A percentile compares a stretch with the other conserved stretches of the same genome.
phyloP scores from a whole-genome alignment of 441 rosid genomes.

The Gossypium schwendimanii region DNA sequence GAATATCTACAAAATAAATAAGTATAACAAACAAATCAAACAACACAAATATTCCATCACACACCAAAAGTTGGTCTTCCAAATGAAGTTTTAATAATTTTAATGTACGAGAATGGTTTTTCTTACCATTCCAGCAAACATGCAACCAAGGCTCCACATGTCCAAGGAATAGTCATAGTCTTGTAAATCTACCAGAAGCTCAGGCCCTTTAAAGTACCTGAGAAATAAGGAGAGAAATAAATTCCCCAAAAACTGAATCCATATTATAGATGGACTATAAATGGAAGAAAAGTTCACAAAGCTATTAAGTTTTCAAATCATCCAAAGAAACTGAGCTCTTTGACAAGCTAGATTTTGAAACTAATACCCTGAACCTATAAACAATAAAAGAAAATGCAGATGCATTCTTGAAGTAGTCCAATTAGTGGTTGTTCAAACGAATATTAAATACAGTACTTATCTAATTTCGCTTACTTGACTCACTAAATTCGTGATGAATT shows the following conservation, averaged over 20 bases:
- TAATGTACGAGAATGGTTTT: neutral
- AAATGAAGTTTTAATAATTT: neutral
- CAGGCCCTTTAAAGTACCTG: constrained; percentile 59
- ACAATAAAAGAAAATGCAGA: neutral
- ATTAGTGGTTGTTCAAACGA: neutral
- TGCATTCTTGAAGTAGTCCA: neutral
- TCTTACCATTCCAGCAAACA: constrained; percentile 68
- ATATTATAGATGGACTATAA: neutral
- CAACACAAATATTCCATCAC: neutral
- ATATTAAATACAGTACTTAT: neutral
- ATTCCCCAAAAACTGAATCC: neutral
- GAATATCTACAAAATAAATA: constrained; percentile 52
- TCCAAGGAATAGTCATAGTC: constrained; percentile 94
- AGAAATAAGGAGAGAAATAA: constrained; percentile 1
- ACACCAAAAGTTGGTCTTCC: neutral
- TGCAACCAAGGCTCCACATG: constrained; percentile 88
- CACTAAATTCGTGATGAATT: neutral
- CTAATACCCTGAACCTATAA: neutral
- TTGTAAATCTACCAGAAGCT: constrained; percentile 85
- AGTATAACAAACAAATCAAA: neutral
- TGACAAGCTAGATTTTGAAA: neutral
- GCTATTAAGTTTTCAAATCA: neutral
- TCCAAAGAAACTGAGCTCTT: neutral
- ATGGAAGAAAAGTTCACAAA: neutral
- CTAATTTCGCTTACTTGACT: neutral